These are phyloP conservation scores for Cladophialophora immunda DNA, from an alignment of 2,329 filamentous ascomycete genomes.

Conservation along the genomic window DNA sequence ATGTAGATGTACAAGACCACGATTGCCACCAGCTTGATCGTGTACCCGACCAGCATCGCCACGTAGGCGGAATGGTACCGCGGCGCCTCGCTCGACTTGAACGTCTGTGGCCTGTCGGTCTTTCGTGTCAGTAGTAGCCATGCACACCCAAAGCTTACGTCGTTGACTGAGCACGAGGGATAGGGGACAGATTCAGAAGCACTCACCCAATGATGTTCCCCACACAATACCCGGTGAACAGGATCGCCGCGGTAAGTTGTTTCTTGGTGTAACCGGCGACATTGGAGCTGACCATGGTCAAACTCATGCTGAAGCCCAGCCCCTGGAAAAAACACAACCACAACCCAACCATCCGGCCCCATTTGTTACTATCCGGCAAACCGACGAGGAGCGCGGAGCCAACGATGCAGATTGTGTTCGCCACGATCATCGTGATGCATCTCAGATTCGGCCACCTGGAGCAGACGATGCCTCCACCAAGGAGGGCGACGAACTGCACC, in stretches of 20 bases:
- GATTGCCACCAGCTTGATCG: slow-evolving; percentile 61
- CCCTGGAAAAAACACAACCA: slow-evolving; percentile 67
- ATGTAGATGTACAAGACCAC: slow-evolving; percentile 64
- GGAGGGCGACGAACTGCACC: slow-evolving; percentile 63
- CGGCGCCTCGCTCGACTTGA: slow-evolving; percentile 59
- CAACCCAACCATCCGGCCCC: slow-evolving; percentile 65
- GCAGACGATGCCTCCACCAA: slow-evolving; percentile 62
- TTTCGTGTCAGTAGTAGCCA: not conserved
- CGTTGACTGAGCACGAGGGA: not conserved
- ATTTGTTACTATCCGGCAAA: slow-evolving; percentile 61
- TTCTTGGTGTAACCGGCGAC: slow-evolving; percentile 42
- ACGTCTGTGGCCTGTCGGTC: slow-evolving; percentile 52
- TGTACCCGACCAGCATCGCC: slow-evolving; percentile 65
- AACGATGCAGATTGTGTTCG: slow-evolving; percentile 64
- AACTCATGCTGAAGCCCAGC: slow-evolving; percentile 61
- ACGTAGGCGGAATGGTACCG: slow-evolving; percentile 60
- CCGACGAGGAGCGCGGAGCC: slow-evolving; percentile 63
- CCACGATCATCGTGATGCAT: slow-evolving; percentile 64
- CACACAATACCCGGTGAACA: slow-evolving; percentile 39
- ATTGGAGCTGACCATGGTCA: slow-evolving; percentile 58
- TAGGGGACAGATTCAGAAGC: not conserved
- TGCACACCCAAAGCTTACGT: no score
- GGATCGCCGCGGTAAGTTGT: slow-evolving; percentile 33
- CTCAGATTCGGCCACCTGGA: slow-evolving; percentile 60
- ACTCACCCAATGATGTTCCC: slow-evolving; percentile 1